Percentiles rank a stretch among this genome's conserved stretches.
Evolutionary conservation across 768 basidiomycete species (phyloP).

Genomic region (Mycena amicta): DNA sequence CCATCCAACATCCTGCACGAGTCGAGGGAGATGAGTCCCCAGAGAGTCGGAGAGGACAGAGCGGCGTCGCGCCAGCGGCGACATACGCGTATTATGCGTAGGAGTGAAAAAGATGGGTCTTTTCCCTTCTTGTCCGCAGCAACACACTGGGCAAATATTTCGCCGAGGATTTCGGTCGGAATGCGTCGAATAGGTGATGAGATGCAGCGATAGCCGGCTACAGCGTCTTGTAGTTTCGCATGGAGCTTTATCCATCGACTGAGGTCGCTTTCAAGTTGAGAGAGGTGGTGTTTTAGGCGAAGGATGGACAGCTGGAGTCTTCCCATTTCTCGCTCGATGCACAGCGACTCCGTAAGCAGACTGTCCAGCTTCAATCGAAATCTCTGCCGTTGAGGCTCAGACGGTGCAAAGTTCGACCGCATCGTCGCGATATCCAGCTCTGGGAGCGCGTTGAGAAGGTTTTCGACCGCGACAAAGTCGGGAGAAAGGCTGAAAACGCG

Average conservation of each 20-base stretch:
- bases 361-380: background rate
- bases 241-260: background rate
- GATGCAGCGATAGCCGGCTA: background rate
- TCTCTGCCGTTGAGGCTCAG: background rate
- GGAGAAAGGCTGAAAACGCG: background rate
- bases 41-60: background rate
- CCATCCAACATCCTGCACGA: background rate
- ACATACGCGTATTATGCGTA: background rate
- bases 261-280: background rate
- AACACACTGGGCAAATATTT: constrained; percentile 7
- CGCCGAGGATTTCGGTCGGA: constrained; percentile 7
- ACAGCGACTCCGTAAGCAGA: background rate
- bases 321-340: background rate
- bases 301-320: background rate
- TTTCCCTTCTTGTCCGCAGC: background rate
- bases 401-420: background rate
- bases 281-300: background rate
- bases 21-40: background rate
- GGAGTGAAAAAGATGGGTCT: background rate
- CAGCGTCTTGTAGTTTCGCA: background rate
- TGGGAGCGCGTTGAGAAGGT: background rate
- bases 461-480: background rate
- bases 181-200: constrained; percentile 6
- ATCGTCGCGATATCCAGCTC: background rate
- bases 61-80: background rate